Evolutionary conservation across 2,329 filamentous ascomycete genomes (phyloP).

Genomic region (Cercospora sp.): DNA sequence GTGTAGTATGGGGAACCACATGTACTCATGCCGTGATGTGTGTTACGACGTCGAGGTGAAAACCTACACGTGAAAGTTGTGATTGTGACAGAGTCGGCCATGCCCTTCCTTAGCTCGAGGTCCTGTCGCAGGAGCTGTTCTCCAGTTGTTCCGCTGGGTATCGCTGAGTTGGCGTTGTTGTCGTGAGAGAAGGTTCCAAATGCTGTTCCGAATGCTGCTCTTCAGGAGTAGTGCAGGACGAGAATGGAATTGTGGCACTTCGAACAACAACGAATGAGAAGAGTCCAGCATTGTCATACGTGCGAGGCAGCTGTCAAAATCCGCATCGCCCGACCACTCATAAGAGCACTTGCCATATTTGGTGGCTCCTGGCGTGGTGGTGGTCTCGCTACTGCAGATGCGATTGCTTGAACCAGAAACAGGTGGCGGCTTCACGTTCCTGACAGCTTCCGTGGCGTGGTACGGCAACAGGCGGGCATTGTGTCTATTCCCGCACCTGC

Average conservation of each 20-base stretch:
- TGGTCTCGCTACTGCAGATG: neutral
- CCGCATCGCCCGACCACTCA: neutral
- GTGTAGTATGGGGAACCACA: neutral
- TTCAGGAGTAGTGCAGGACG: too few relatives aligned
- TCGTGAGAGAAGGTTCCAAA: too few relatives aligned
- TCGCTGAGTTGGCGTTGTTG: too few relatives aligned
- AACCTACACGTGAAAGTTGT: neutral
- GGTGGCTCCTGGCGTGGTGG: neutral
- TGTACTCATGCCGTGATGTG: neutral
- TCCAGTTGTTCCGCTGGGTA: neutral
- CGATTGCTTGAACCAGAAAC: neutral
- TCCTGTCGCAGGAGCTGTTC: neutral
- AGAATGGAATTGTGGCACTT: too few relatives aligned
- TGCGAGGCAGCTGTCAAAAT: neutral
- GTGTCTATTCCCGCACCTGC: neutral
- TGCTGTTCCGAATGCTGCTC: too few relatives aligned
- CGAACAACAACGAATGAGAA: too few relatives aligned
- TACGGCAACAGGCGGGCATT: neutral
- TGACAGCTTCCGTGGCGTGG: neutral
- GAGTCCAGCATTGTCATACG: too few relatives aligned
- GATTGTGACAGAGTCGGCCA: neutral
- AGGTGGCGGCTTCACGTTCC: neutral
- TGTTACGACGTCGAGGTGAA: neutral
- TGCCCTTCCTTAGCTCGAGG: neutral
- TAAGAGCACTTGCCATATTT: neutral